Evolutionary conservation across 768 basidiomycete genomes (phyloP).

Genomic region (Agaricus sinodeliciosus): DNA sequence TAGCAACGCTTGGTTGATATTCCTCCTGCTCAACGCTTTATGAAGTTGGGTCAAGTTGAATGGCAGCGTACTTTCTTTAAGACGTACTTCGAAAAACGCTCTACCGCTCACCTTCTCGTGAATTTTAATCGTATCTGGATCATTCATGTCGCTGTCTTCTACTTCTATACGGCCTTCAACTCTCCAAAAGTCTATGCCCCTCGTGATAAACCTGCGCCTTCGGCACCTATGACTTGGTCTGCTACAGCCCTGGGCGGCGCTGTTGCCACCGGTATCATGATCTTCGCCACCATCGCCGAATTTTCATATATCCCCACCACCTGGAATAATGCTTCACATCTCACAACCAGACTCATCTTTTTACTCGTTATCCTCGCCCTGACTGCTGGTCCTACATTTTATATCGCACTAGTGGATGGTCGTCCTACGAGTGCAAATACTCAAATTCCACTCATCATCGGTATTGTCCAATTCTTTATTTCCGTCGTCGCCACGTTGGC

Average conservation of each 20-base stretch:
- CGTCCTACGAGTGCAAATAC: conserved; percentile 43
- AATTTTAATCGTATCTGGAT: conserved; percentile 99
- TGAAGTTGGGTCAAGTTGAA: conserved; percentile 85
- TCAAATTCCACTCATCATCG: conserved; percentile 77
- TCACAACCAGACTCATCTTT: conserved; percentile 90
- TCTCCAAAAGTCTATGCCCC: conserved; percentile 89
- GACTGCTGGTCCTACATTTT: conserved; percentile 90
- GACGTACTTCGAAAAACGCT: conserved; percentile 97
- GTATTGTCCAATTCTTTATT: conserved; percentile 90
- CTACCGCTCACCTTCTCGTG: conserved; percentile 86
- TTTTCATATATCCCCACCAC: conserved; percentile 97
- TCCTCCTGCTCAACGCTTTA: conserved; percentile 87
- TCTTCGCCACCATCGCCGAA: conserved; percentile 87
- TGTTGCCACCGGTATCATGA: conserved; percentile 91
- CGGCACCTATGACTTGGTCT: conserved; percentile 90
- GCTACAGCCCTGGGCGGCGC: conserved; percentile 94
- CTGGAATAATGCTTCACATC: conserved; percentile 98
- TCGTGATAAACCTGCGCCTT: conserved; percentile 54
- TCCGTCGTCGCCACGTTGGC: conserved; percentile 76
- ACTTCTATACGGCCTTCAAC: conserved; percentile 98
- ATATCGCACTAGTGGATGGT: conserved; percentile 81
- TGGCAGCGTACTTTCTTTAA: conserved; percentile 98
- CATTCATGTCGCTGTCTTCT: conserved; percentile 87
- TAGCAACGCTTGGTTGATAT: conserved; percentile 90
- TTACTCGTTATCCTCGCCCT: conserved; percentile 87